Evolutionary conservation across 495 filamentous ascomycete genomes (phyloP).

Genomic region (Talaromyces liani): DNA sequence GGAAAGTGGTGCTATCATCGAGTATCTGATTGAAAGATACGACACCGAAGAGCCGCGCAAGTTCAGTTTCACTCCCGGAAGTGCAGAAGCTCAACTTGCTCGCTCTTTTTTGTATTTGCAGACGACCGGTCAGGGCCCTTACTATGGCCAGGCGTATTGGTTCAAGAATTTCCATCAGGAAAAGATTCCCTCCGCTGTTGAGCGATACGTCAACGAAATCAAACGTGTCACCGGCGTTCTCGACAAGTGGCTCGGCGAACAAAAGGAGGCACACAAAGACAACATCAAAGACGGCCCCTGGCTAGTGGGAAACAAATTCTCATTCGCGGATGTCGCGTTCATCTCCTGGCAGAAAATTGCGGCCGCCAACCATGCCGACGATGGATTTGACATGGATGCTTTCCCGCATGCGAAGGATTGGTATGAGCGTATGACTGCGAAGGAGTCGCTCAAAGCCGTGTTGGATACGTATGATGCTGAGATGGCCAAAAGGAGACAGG

Average conservation of each 20-base stretch:
- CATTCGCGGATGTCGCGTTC: slow-evolving; percentile 26
- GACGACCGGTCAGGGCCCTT: slow-evolving; percentile 39
- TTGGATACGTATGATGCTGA: neutral
- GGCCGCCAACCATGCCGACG: slow-evolving; percentile 3
- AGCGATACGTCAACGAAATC: slow-evolving; percentile 37
- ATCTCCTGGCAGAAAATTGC: slow-evolving; percentile 18
- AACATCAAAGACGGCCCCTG: slow-evolving; percentile 12
- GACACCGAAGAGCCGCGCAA: slow-evolving; percentile 32
- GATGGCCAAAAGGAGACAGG: neutral
- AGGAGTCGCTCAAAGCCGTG: slow-evolving; percentile 12
- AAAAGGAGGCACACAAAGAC: slow-evolving; percentile 8
- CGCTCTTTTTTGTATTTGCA: slow-evolving; percentile 40
- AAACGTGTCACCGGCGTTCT: slow-evolving; percentile 34
- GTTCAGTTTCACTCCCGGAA: slow-evolving; percentile 35
- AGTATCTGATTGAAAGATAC: slow-evolving; percentile 56
- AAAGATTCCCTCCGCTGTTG: slow-evolving; percentile 28
- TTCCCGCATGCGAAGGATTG: slow-evolving; percentile 22
- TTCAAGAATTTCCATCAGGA: slow-evolving; percentile 30
- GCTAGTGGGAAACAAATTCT: slow-evolving; percentile 19
- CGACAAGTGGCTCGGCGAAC: slow-evolving; percentile 16
- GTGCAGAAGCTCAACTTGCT: slow-evolving; percentile 25
- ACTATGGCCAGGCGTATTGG: slow-evolving; percentile 38
- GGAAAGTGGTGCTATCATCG: slow-evolving; percentile 57
- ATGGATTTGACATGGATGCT: slow-evolving; percentile 13
- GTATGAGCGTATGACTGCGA: slow-evolving; percentile 18